phyloP scores from a whole-genome alignment of 1,139 yeast species.

The Yamadazyma diddensiae region DNA sequence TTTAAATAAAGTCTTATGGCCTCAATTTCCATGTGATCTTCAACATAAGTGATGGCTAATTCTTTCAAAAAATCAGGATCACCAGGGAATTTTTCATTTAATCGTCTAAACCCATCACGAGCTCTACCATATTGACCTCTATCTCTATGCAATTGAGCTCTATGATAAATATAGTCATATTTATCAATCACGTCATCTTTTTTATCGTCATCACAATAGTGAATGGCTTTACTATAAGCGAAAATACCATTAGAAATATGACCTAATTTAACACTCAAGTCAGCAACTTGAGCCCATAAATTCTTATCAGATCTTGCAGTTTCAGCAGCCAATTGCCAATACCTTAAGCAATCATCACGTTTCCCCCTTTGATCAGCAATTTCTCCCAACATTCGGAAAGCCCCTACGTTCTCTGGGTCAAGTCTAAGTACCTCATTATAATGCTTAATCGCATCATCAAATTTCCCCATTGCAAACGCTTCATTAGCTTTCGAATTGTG shows the following conservation, averaged over 20 bases:
- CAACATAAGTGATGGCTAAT: slow-evolving; percentile 74
- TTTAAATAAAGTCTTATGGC: slow-evolving; percentile 76
- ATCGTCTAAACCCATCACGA: slow-evolving; percentile 64
- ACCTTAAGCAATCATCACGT: slow-evolving; percentile 68
- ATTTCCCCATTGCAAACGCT: slow-evolving; percentile 67
- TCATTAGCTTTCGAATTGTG: slow-evolving; percentile 73
- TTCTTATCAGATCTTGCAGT: slow-evolving; percentile 76
- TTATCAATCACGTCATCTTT: slow-evolving; percentile 45
- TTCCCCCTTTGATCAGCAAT: slow-evolving; percentile 71
- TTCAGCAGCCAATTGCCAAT: slow-evolving; percentile 50
- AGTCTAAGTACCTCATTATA: slow-evolving; percentile 72
- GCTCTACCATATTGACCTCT: slow-evolving; percentile 69
- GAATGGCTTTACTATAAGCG: slow-evolving; percentile 74
- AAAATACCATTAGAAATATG: slow-evolving; percentile 77
- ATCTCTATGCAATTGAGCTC: slow-evolving; percentile 67
- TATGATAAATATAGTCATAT: slow-evolving; percentile 33
- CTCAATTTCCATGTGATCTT: slow-evolving; percentile 71
- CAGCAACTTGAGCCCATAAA: slow-evolving; percentile 85
- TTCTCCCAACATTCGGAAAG: slow-evolving; percentile 83
- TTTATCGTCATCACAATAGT: slow-evolving; percentile 36
- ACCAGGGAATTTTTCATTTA: slow-evolving; percentile 59
- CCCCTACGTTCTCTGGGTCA: slow-evolving; percentile 77
- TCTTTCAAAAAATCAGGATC: slow-evolving; percentile 65
- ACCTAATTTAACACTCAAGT: slow-evolving; percentile 67
- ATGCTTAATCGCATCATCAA: slow-evolving; percentile 61